Evolutionary conservation across 345 rosid genomes (phyloP).

Genomic region (Lepidium aucheri): DNA sequence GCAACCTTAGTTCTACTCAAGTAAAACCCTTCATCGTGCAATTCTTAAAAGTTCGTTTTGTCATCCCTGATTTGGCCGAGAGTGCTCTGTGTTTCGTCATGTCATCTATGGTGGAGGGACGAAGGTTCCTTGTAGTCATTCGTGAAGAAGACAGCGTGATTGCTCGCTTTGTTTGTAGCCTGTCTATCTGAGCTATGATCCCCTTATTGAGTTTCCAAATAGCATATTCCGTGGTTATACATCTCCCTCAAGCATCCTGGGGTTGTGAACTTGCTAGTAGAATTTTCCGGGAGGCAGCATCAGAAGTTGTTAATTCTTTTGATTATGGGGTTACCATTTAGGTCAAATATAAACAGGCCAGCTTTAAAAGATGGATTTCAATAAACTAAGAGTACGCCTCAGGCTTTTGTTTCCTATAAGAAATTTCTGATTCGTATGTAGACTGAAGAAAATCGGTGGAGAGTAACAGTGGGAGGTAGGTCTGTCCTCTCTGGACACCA

Average conservation of each 20-base stretch:
- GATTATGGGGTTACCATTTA: neutral
- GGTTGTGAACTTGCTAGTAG: slow-evolving; percentile 6
- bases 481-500: slow-evolving; percentile 38
- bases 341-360: slow-evolving; percentile 6
- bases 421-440: slow-evolving; percentile 31
- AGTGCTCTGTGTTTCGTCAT: neutral
- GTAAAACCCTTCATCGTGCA: neutral
- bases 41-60: neutral
- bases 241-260: neutral
- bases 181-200: slow-evolving; percentile 10
- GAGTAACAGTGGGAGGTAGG: slow-evolving; percentile 55
- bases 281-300: neutral
- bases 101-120: slow-evolving; percentile 3
- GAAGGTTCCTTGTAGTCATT: neutral
- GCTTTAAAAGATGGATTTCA: slow-evolving; percentile 14
- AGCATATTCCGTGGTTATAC: neutral
- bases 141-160: neutral
- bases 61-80: neutral
- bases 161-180: neutral
- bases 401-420: slow-evolving; percentile 8
- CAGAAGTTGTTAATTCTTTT: neutral
- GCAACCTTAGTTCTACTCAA: neutral
- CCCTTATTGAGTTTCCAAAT: neutral
- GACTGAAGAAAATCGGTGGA: slow-evolving; percentile 34
- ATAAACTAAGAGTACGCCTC: slow-evolving; percentile 8